These are phyloP conservation scores for Suhomyces coccinellae DNA, from an alignment of 1,139 yeast genomes.

Conservation along the genomic window DNA sequence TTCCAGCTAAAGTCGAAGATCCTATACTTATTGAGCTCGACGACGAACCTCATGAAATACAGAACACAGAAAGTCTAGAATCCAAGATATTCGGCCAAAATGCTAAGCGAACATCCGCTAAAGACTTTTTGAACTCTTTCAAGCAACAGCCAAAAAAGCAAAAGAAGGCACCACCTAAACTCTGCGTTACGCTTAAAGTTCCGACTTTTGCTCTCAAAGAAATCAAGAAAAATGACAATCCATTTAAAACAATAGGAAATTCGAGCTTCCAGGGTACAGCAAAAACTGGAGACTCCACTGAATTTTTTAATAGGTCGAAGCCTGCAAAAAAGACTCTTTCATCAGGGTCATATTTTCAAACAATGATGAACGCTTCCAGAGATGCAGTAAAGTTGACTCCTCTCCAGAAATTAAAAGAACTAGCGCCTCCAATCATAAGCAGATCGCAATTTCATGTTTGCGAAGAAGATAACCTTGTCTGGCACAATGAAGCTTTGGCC, in stretches of 20 bases:
- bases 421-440: constrained; percentile 18
- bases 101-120: constrained; percentile 27
- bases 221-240: constrained; percentile 31
- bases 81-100: constrained; percentile 20
- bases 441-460: constrained; percentile 20
- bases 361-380: constrained; percentile 23
- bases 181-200: constrained; percentile 30
- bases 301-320: constrained; percentile 17
- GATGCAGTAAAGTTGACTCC: constrained; percentile 17
- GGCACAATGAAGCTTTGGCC: background rate
- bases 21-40: constrained; percentile 6
- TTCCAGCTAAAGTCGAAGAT: background rate
- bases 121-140: constrained; percentile 15
- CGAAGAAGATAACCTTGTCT: constrained; percentile 3
- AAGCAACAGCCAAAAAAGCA: constrained; percentile 9
- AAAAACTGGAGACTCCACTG: constrained; percentile 4
- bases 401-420: constrained; percentile 22
- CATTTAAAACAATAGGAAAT: constrained; percentile 33
- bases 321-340: constrained; percentile 5
- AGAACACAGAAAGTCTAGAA: constrained; percentile 17
- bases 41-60: constrained; percentile 4
- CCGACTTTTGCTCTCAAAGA: constrained; percentile 26
- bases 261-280: constrained; percentile 1
- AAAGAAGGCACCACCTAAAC: constrained; percentile 13
- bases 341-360: constrained; percentile 13